Conservation (phyloP, 2,329 filamentous ascomycete species). For the Fusarium dlaminii region DNA sequence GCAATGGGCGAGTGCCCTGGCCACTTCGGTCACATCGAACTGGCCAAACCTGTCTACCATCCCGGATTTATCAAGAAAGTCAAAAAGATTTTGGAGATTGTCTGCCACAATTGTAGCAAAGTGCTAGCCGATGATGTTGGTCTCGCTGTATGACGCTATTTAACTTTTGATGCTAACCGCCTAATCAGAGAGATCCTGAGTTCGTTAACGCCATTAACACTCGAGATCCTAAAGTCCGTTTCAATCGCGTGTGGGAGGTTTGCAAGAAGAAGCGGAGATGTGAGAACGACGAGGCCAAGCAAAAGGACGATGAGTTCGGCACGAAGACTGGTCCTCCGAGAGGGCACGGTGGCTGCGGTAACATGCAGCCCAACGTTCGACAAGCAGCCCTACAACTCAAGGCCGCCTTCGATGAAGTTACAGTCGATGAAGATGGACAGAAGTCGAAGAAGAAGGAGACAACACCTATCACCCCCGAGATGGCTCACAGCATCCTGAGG, state of each 20-base stretch:
- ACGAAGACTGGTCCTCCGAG: constrained; percentile 61
- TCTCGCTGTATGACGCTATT: constrained; percentile 67
- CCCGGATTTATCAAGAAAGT: constrained; percentile 97
- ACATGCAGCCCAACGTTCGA: constrained; percentile 86
- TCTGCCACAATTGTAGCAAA: constrained; percentile 99
- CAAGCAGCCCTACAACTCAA: constrained; percentile 87
- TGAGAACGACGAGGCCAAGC: constrained; percentile 79
- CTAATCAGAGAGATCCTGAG: constrained; percentile 79
- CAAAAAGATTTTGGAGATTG: constrained; percentile 98
- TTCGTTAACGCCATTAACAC: constrained; percentile 84
- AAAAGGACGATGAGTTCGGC: constrained; percentile 75
- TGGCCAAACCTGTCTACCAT: constrained; percentile 96
- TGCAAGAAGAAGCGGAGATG: constrained; percentile 91
- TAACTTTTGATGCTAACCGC: constrained; percentile 68
- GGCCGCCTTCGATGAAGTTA: constrained; percentile 76
- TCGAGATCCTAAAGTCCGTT: constrained; percentile 93
- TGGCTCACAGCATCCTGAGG: constrained; percentile 86
- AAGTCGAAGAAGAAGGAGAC: constrained; percentile 76
- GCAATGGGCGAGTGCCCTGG: constrained; percentile 96
- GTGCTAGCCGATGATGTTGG: constrained; percentile 98
- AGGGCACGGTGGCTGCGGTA: constrained; percentile 92
- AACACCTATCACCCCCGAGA: constrained; percentile 81
- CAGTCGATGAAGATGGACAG: constrained; percentile 74
- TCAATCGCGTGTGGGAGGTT: constrained; percentile 89
- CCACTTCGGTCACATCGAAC: constrained; percentile 98